Evolutionary conservation across 345 rosid genomes (phyloP), one percentile per base, ranked within the genome.

Genomic region (Triadica sebifera): DNA sequence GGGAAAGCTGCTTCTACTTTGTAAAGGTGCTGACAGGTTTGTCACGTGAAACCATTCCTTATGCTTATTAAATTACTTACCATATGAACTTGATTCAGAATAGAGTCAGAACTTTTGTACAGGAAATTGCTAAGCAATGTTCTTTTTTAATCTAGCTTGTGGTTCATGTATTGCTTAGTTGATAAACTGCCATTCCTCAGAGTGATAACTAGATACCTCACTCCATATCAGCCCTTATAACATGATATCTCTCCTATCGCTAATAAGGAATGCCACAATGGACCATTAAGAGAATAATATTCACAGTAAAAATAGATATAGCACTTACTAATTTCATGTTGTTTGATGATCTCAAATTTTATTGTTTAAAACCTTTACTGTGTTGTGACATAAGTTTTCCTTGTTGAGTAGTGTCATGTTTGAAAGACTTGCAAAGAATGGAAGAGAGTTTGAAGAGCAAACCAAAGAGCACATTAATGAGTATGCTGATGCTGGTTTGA

Each of bases 21-120:
- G 90, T 74, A 94, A 94, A 91, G 98, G 98, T 8, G 98, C 98
- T 12, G 98, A 94, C 89, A 92, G 98, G 98, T 91, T 74, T n/a
- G 88, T 70, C 58, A 79, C 25, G 45, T 72, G n/a, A 15, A 67
- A 75, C 72, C 20, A 65, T n/a, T 4, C 47, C 34, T 29, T 67
- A 62, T 12, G 34, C 61, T 12, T 67, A 38, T n/a, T 11, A 10
- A 13, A 67, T 38, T 60, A 16, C 12, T 59, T 25, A 20, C 38
- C 34, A 29, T 29, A 29, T 0, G 38, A 13, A 29, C 66, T 25
- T 67, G 19, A 47, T 46, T 67, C 52, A 12, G 34, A 65, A 9
- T 29, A 29, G 25, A 25, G n/a, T 51, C 56, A 12, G 56, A 13
- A 16, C 19, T 29, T n/a, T n/a, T 29, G 34, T 29, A 29, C 34